These are phyloP conservation scores for Setaria viridis DNA, from an alignment of 202 grass and related monocot genomes.

Conservation along the genomic window DNA sequence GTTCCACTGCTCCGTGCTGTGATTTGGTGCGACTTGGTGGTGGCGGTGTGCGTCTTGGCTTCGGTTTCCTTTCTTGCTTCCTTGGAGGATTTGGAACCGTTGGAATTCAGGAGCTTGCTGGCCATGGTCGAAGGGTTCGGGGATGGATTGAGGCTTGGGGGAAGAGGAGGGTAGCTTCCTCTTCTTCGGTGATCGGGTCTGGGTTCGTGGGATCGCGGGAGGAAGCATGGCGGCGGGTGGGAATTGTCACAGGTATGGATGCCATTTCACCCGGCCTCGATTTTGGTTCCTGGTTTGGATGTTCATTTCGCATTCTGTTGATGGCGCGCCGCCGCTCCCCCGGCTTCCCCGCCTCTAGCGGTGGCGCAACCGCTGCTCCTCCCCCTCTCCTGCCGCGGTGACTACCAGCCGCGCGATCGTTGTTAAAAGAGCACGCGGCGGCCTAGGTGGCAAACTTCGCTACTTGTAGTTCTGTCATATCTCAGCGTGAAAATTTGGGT, in stretches of 20 bases:
- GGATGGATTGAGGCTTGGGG: slow-evolving; percentile 67
- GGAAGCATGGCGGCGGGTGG: slow-evolving; percentile 34
- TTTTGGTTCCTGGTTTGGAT: neutral
- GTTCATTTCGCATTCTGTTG: slow-evolving; percentile 38
- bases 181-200: slow-evolving; percentile 51
- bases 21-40: slow-evolving; percentile 42
- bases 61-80: slow-evolving; percentile 17
- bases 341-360: neutral
- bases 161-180: slow-evolving; percentile 57
- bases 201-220: slow-evolving; percentile 17
- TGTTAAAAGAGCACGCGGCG: neutral
- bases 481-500: slow-evolving; percentile 6
- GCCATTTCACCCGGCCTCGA: neutral
- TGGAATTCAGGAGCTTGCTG: slow-evolving; percentile 25
- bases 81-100: slow-evolving; percentile 33
- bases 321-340: neutral
- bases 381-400: neutral
- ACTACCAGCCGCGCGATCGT: neutral
- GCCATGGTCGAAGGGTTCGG: slow-evolving; percentile 53
- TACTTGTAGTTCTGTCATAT: neutral
- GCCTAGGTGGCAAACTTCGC: slow-evolving; percentile 9
- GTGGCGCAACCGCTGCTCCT: neutral
- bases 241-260: slow-evolving; percentile 51
- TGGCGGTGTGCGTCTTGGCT: slow-evolving; percentile 10
- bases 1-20: slow-evolving; percentile 25